These are phyloP conservation scores for Leccinum variabile DNA, from an alignment of 1,284 basidiomycete genomes.

Conservation along the genomic window DNA sequence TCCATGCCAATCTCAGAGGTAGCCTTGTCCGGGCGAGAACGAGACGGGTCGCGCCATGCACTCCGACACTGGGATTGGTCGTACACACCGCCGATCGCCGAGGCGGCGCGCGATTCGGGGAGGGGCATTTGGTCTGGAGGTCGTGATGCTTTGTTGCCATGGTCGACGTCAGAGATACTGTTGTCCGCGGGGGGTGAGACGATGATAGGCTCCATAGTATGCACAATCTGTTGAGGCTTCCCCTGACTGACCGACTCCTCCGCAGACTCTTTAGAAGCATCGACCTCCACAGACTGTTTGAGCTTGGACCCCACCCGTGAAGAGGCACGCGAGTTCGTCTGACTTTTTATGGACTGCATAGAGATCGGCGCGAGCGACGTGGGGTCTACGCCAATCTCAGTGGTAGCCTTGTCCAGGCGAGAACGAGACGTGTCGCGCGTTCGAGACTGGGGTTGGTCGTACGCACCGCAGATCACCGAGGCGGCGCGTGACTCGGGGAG, in stretches of 20 bases:
- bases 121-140: slow-evolving; percentile 29
- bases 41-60: slow-evolving; percentile 10
- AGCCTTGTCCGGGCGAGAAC: slow-evolving; percentile 20
- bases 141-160: slow-evolving; percentile 5
- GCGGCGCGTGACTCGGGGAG: slow-evolving; percentile 34
- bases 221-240: slow-evolving; percentile 11
- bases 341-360: slow-evolving; percentile 7
- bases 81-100: slow-evolving; percentile 29
- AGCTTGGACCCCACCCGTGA: slow-evolving; percentile 9
- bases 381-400: slow-evolving; percentile 27
- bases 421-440: slow-evolving; percentile 13
- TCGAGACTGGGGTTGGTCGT: slow-evolving; percentile 27
- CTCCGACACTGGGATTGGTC: slow-evolving; percentile 26
- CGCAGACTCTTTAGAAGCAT: slow-evolving; percentile 5
- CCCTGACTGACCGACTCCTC: background rate
- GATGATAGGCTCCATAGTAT: slow-evolving; percentile 5
- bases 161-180: slow-evolving; percentile 17
- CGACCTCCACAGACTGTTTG: background rate
- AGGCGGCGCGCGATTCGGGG: slow-evolving; percentile 32
- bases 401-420: slow-evolving; percentile 20
- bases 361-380: slow-evolving; percentile 12
- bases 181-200: slow-evolving; percentile 9
- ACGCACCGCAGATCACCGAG: slow-evolving; percentile 31
- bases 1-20: slow-evolving; percentile 29
- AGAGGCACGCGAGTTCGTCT: slow-evolving; percentile 6